phyloP scores from a whole-genome alignment of 768 basidiomycete species.

The Clathrus columnatus region DNA sequence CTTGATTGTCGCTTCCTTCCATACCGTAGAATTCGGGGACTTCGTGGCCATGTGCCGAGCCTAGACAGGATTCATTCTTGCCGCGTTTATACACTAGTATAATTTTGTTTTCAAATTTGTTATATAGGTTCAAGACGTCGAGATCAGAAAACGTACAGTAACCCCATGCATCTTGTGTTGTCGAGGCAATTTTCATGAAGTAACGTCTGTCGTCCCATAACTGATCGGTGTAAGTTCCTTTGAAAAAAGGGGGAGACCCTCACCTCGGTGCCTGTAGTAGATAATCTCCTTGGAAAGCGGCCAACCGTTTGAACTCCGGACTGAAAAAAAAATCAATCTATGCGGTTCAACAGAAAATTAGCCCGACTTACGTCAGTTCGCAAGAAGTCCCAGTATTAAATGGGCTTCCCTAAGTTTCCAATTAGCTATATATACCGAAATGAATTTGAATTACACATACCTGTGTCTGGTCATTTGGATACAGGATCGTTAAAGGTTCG shows the following conservation, averaged over 20 bases:
- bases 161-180: conserved; percentile 34
- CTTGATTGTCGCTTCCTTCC: conserved; percentile 24
- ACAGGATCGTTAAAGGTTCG: conserved; percentile 1
- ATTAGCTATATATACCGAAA: not conserved
- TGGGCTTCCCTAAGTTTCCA: conserved; percentile 36
- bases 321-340: not conserved
- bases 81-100: conserved; percentile 38
- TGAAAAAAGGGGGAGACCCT: not conserved
- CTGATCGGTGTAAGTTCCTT: not conserved
- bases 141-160: conserved; percentile 26
- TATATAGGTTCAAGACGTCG: not conserved
- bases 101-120: not conserved
- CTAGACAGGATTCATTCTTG: conserved; percentile 34
- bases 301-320: conserved; percentile 42
- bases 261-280: conserved; percentile 43
- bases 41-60: conserved; percentile 38
- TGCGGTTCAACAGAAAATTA: not conserved
- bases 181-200: conserved; percentile 31
- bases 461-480: conserved; percentile 14
- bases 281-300: conserved; percentile 42
- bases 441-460: not conserved
- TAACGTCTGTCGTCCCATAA: conserved; percentile 16
- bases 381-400: conserved; percentile 40
- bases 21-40: conserved; percentile 32
- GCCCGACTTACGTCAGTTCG: conserved; percentile 24